phyloP scores from a whole-genome alignment of 805 yeast species.

The Metschnikowia continentalis region DNA sequence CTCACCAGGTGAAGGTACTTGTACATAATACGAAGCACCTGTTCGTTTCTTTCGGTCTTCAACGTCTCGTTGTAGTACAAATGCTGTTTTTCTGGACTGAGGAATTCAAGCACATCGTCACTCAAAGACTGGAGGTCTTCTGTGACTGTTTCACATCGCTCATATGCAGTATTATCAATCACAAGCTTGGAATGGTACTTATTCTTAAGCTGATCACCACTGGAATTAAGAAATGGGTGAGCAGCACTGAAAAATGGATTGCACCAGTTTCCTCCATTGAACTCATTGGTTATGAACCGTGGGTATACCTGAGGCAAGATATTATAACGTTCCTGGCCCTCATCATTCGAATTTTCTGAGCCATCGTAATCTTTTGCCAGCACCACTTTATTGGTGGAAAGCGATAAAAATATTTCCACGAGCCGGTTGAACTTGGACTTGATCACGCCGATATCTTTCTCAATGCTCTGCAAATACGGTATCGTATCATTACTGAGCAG shows the following conservation, averaged over 20 bases:
- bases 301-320: constrained; percentile 65
- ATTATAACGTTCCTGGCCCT: constrained; percentile 33
- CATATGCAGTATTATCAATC: constrained; percentile 48
- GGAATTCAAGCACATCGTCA: constrained; percentile 37
- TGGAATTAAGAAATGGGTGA: constrained; percentile 35
- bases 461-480: constrained; percentile 36
- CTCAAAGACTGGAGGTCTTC: constrained; percentile 37
- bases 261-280: constrained; percentile 77
- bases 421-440: constrained; percentile 29
- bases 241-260: constrained; percentile 55
- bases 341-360: constrained; percentile 34
- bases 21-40: constrained; percentile 50
- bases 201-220: constrained; percentile 42
- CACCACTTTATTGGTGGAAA: constrained; percentile 33
- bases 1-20: constrained; percentile 48
- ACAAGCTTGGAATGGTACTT: constrained; percentile 41
- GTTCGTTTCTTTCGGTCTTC: constrained; percentile 45
- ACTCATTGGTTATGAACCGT: constrained; percentile 59
- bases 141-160: constrained; percentile 31
- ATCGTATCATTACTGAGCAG: constrained; percentile 10
- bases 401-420: constrained; percentile 26
- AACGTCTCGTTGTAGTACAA: constrained; percentile 33
- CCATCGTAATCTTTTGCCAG: constrained; percentile 33
- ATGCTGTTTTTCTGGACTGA: constrained; percentile 36
- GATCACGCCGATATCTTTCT: constrained; percentile 35